Conservation (phyloP, 371 early-diverging fungal genomes). For the Actinomortierella wolfii region DNA sequence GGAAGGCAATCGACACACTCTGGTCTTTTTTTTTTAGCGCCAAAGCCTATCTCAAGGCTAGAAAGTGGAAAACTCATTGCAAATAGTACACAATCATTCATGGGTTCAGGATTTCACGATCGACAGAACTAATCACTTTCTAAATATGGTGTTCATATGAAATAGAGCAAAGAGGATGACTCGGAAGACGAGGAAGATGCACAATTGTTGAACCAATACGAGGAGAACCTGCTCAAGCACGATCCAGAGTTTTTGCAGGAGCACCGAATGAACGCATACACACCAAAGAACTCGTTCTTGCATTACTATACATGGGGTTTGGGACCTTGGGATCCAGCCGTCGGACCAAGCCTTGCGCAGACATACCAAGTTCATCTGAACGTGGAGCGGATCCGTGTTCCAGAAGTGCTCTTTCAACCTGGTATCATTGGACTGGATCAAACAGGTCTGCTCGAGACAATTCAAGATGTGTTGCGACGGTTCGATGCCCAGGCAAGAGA, state of each 20-base stretch:
- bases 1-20: too few species aligned
- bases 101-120: too few species aligned
- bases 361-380: slow-evolving; percentile 86
- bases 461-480: slow-evolving; percentile 69
- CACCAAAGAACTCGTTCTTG: slow-evolving; percentile 47
- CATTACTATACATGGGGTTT: slow-evolving; percentile 48
- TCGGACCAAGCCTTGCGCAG: slow-evolving; percentile 65
- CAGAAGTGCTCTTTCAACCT: slow-evolving; percentile 90
- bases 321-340: slow-evolving; percentile 66
- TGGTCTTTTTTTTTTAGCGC: too few species aligned
- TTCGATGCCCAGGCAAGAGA: slow-evolving; percentile 55
- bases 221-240: slow-evolving; percentile 68
- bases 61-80: too few species aligned
- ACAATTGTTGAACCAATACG: slow-evolving; percentile 65
- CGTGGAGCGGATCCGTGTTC: slow-evolving; percentile 84
- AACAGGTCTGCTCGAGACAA: slow-evolving; percentile 80
- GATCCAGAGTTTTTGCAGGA: slow-evolving; percentile 73
- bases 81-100: too few species aligned
- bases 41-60: too few species aligned
- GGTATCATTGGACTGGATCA: slow-evolving; percentile 86
- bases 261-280: slow-evolving; percentile 43
- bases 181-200: slow-evolving; percentile 85
- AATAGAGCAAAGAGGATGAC: slow-evolving; percentile 82
- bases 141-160: too few species aligned
- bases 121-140: too few species aligned